A percentile compares a stretch with the other conserved stretches of the same genome.
Conservation (phyloP, 129 eudicot genomes). For the Glebionis coronaria region DNA sequence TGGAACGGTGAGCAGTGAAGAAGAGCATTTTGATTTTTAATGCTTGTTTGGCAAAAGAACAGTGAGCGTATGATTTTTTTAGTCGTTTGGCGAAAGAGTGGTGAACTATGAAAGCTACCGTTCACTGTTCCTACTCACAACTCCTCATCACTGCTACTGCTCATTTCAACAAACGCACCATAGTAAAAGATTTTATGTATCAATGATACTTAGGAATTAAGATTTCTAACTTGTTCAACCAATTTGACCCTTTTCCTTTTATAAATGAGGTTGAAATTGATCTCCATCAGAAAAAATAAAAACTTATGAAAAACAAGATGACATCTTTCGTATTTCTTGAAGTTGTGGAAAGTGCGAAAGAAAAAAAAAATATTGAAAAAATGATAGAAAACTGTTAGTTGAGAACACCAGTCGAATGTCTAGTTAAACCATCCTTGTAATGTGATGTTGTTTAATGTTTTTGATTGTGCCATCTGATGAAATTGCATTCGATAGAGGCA, state of each 20-base stretch:
- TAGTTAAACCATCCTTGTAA: conserved; percentile 3
- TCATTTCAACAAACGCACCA: too few relatives aligned
- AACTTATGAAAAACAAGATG: neutral
- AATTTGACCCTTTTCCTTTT: neutral
- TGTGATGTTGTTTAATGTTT: conserved; percentile 1
- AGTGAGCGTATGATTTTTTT: too few relatives aligned
- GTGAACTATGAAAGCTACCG: too few relatives aligned
- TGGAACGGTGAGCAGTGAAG: too few relatives aligned
- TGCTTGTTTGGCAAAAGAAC: too few relatives aligned
- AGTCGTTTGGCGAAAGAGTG: too few relatives aligned
- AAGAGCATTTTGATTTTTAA: too few relatives aligned
- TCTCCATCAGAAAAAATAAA: neutral
- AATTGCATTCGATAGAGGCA: too few relatives aligned
- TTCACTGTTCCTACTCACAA: too few relatives aligned
- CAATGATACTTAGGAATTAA: neutral
- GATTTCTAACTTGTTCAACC: neutral
- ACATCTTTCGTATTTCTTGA: neutral
- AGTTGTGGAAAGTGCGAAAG: neutral
- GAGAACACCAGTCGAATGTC: neutral
- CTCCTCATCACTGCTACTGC: too few relatives aligned
- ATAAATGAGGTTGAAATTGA: neutral
- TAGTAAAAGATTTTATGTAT: neutral
- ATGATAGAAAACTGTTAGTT: neutral
- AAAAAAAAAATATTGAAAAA: neutral
- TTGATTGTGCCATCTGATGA: too few relatives aligned